A percentile compares a stretch with the other conserved stretches of the same genome.
These are phyloP conservation scores for slime mould (Dictyostelium discoideum) DNA, from an alignment of 78 protist genomes.

Conservation along the genomic window DNA sequence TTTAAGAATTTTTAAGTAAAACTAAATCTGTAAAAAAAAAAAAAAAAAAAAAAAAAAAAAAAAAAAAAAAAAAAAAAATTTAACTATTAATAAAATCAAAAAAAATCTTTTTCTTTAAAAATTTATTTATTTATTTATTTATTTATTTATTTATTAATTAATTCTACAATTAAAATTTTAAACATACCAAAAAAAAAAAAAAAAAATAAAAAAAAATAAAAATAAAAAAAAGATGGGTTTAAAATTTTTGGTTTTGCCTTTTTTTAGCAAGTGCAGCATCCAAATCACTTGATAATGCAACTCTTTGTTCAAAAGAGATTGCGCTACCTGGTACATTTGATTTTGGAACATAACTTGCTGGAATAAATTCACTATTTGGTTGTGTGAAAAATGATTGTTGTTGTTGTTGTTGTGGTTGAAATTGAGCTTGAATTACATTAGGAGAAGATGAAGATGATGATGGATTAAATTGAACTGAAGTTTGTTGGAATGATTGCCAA, in stretches of 20 bases:
- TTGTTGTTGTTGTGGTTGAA: conserved; percentile 25
- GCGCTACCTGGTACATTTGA: conserved; percentile 28
- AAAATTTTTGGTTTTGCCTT: background rate
- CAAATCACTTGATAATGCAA: conserved; percentile 36
- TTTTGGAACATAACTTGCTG: conserved; percentile 21
- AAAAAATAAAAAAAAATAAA: too few relatives aligned
- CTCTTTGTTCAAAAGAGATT: conserved; percentile 59
- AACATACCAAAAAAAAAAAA: background rate
- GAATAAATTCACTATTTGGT: conserved; percentile 13
- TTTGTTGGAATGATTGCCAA: conserved; percentile 68
- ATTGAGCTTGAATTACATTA: conserved; percentile 22
- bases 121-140: too few relatives aligned
- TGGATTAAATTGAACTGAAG: background rate
- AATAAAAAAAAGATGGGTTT: background rate
- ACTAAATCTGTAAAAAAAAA: too few relatives aligned
- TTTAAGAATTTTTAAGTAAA: background rate
- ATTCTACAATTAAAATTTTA: background rate
- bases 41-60: too few relatives aligned
- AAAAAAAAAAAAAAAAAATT: too few relatives aligned
- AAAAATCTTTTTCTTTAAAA: too few relatives aligned
- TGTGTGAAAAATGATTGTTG: background rate
- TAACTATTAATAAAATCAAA: too few relatives aligned
- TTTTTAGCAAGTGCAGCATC: conserved; percentile 68
- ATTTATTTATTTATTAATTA: too few relatives aligned
- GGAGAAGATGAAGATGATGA: background rate